Base-by-base conservation (phyloP, 2,329 filamentous ascomycete species). In the Ramularia endophylla region DNA sequence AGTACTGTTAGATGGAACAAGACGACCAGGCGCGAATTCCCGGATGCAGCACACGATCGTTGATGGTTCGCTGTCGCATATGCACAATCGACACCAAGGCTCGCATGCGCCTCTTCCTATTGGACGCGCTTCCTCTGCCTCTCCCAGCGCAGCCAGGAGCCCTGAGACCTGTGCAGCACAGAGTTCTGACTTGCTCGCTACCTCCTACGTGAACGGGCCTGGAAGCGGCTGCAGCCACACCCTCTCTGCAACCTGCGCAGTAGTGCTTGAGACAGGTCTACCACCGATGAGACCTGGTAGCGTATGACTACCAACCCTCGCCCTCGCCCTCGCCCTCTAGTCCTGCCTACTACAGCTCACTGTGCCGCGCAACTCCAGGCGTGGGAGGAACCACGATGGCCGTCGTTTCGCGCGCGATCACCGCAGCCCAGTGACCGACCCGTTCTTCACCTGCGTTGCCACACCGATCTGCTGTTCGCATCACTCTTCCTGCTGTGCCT, bases 401-500 rank as follows among this genome's bases (percentile, higher is more conserved):
- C 36, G 27, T n/a, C n/a, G n/a, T 38, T 38, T 17, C 36, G 36
- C 36, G 19, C 27, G 18, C 36, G 13, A 30, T 22, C 11, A 38
- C 22, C 5, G 27, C 17, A 18, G 36, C 20, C 12, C 22, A 27
- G 33, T 9, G 33, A 36, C 20, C 15, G 33, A 13, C 16, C 12
- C 33, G 12, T 36, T 19, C 11, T 25, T 12, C 33, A 13, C 2
- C 22, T 13, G 20, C 19, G 33, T 19, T 17, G 7, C 18, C 18
- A 16, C 17, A 35, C 32, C 32, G n/a, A 25, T 25, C 22, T 25
- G 22, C 22, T 16, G 32, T n/a, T 35, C 32, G 32, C 32, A 19
- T 16, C 32, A 19, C n/a, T 8, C 16, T n/a, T 12, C 17, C 48
- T 48, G 48, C 38, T 40, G 46, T 44, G 40, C 31, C 20, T 38